Conservation (phyloP, 805 yeast genomes). For the Yamadazyma akitaensis region DNA sequence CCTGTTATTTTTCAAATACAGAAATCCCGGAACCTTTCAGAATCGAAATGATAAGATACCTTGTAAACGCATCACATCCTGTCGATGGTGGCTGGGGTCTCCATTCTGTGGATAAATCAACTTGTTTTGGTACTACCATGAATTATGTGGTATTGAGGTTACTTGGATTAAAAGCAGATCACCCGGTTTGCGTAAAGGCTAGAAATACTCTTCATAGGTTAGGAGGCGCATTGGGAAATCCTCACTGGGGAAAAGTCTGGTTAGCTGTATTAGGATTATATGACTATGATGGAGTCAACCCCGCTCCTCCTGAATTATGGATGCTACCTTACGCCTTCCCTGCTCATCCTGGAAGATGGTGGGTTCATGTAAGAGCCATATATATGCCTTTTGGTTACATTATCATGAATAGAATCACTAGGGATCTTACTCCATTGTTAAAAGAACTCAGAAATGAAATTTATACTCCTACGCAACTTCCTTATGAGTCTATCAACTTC, state of each 20-base stretch:
- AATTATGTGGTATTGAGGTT: constrained; percentile 81
- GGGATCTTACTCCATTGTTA: constrained; percentile 63
- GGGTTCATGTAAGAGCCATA: constrained; percentile 97
- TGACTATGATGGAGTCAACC: constrained; percentile 96
- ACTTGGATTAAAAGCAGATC: constrained; percentile 69
- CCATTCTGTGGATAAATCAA: constrained; percentile 86
- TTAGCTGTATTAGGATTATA: constrained; percentile 75
- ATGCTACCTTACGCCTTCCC: constrained; percentile 76
- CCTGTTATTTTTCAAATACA: constrained; percentile 64
- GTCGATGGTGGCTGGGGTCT: constrained; percentile 99
- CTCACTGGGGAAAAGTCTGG: constrained; percentile 99
- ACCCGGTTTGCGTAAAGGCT: constrained; percentile 77
- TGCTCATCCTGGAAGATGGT: constrained; percentile 94
- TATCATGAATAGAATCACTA: constrained; percentile 51
- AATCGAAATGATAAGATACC: constrained; percentile 74
- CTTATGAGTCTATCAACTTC: constrained; percentile 69
- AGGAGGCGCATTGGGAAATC: constrained; percentile 88
- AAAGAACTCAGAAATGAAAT: constrained; percentile 71
- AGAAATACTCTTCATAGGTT: constrained; percentile 61
- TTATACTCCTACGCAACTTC: constrained; percentile 46
- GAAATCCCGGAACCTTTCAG: constrained; percentile 64
- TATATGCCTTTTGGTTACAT: constrained; percentile 85
- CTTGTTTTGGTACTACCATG: constrained; percentile 91
- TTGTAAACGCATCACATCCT: constrained; percentile 91
- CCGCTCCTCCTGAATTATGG: constrained; percentile 97